Conservation (phyloP, 2,329 filamentous ascomycete species). For the Cladosporium sp. region DNA sequence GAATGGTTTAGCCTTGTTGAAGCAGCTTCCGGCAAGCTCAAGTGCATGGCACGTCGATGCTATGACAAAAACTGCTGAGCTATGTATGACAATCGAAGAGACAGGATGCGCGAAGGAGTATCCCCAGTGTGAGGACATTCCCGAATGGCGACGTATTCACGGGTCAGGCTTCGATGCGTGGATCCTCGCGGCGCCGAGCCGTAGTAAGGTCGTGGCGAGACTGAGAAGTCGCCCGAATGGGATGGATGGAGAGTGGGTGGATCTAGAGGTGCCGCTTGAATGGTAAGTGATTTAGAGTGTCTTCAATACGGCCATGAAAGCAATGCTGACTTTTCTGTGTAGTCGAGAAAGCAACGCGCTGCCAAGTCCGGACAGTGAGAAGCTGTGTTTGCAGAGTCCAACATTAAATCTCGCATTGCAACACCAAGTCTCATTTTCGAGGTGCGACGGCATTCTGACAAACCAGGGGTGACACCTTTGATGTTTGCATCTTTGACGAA, state of each 20-base stretch:
- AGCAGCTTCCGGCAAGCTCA: conserved; percentile 21
- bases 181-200: conserved; percentile 14
- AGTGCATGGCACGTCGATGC: conserved; percentile 29
- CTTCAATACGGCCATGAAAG: not conserved
- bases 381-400: not conserved
- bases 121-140: conserved; percentile 25
- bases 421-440: no score
- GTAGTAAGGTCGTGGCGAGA: conserved; percentile 19
- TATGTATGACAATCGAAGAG: conserved; percentile 25
- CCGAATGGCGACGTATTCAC: conserved; percentile 29
- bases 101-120: conserved; percentile 15
- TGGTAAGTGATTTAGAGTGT: conserved; percentile 18
- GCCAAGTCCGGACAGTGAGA: not conserved
- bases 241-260: conserved; percentile 27
- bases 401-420: no score
- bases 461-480: no score
- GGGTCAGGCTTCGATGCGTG: conserved; percentile 23
- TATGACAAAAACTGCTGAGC: conserved; percentile 21
- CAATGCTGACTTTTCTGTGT: not conserved
- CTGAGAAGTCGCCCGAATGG: conserved; percentile 26
- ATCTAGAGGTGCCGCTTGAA: conserved; percentile 20
- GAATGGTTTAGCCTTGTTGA: conserved; percentile 22
- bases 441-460: no score
- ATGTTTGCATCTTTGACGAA: no score
- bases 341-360: not conserved